Evolutionary conservation across 257 asterid species (phyloP).

Genomic region (Solanum dulcamara): DNA sequence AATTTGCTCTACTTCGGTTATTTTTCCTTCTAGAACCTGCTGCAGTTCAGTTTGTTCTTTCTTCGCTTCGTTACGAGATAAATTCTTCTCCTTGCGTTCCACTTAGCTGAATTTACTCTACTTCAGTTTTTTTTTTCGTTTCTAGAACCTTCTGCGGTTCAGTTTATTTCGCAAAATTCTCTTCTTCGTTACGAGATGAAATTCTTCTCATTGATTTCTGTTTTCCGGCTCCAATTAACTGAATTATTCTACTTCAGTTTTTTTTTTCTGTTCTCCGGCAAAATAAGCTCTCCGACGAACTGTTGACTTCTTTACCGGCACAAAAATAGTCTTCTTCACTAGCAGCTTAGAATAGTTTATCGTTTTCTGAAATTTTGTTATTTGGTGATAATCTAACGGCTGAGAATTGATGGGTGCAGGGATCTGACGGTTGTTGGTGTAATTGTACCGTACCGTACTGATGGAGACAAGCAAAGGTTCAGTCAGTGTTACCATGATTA

Average conservation of each 20-base stretch:
- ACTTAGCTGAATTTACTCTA: no score
- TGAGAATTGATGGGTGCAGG: neutral
- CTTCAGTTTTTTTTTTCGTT: no score
- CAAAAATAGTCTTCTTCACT: neutral
- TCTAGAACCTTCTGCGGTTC: no score
- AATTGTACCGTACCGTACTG: neutral
- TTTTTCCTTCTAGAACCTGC: neutral
- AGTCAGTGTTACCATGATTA: neutral
- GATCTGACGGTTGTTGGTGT: neutral
- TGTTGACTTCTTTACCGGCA: neutral
- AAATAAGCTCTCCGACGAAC: neutral
- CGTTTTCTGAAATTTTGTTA: neutral
- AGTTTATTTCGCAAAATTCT: no score
- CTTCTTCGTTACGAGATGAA: neutral
- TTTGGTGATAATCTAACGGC: neutral
- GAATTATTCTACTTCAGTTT: no score
- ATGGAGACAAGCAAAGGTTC: neutral
- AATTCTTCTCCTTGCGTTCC: no score
- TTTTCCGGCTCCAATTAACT: no score
- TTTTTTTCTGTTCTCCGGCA: neutral
- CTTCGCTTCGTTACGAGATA: neutral
- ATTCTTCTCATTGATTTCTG: no score
- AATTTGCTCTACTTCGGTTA: neutral
- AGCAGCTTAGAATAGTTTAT: neutral
- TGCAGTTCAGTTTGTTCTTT: neutral